Base-by-base conservation (phyloP, 192 early-diverging fungal genomes). In the Allomyces javanicus region DNA sequence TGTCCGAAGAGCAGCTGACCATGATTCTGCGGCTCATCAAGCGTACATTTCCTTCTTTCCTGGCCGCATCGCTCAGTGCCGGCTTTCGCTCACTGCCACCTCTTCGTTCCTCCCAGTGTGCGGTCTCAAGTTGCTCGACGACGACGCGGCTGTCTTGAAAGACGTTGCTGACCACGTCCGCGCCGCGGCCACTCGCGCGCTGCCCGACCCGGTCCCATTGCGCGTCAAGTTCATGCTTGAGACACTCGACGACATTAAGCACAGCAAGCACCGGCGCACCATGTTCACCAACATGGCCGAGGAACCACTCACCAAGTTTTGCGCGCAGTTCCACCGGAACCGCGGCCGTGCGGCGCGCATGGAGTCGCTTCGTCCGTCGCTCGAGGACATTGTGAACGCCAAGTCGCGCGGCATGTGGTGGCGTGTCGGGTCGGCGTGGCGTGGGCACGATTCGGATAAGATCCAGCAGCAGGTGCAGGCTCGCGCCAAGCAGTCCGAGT, bases 401-500 rank as follows among this genome's bases (percentile, higher is more conserved):
- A 81, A 84, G 22, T 88, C 86, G 12, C 90, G 90, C 68, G 93
- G 93, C 71, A 93, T 92, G 73, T 99, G 96, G 96, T 99, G 96
- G 96, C 78, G 97, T 25, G 89, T 96, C 10, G 96, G 96, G 24
- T 79, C 92, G 4, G 89, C 91, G 22, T 99, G 96, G 94, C 83
- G 81, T 23, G 91, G 89, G 40, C 84, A 86, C 64, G 73, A 74
- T 64, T 70, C 79, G 68, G 62, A 75, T 24, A 43, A 58, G 3
- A 67, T 44, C 25, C 22, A 63, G 25, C 63, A 21, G 62, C 68
- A 50, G 62, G 23, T 44, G 61, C 62, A 24, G 68, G 66, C 55
- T 22, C 25, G 62, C 26, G 55, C 61, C 14, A 24, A 62, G 44
- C n/a, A 24, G 66, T 11, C 43, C 24, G 27, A 79, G 69, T 79